Evolutionary conservation across 2,329 filamentous ascomycete species (phyloP).

Genomic region (Fusarium heterosporum): DNA sequence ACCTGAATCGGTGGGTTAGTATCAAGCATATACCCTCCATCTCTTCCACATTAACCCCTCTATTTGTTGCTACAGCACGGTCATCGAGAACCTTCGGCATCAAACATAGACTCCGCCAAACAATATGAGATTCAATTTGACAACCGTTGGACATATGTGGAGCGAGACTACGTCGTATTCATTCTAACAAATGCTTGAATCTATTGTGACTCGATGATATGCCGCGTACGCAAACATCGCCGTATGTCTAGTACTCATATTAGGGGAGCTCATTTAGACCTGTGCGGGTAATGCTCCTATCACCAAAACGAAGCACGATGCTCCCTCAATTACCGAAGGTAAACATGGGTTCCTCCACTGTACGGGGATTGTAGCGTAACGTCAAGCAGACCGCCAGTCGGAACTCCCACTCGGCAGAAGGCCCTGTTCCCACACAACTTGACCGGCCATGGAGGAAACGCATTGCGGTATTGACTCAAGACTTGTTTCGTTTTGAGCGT

Average conservation of each 20-base stretch:
- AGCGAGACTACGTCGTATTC: not conserved
- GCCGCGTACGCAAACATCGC: slow-evolving; percentile 2
- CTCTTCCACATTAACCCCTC: slow-evolving; percentile 4
- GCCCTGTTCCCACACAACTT: slow-evolving; percentile 28
- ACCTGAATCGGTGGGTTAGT: slow-evolving; percentile 17
- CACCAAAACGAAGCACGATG: slow-evolving; percentile 13
- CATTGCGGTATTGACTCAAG: slow-evolving; percentile 13
- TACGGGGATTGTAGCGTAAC: slow-evolving; percentile 27
- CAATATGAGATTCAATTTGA: slow-evolving; percentile 7
- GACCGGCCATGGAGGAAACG: slow-evolving; percentile 4
- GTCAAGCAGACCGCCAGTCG: slow-evolving; percentile 40
- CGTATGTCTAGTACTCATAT: slow-evolving; percentile 16
- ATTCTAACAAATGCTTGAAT: slow-evolving; percentile 1
- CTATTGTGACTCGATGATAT: slow-evolving; percentile 3
- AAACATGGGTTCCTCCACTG: slow-evolving; percentile 23
- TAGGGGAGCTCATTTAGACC: slow-evolving; percentile 12
- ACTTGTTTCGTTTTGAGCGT: slow-evolving; percentile 17
- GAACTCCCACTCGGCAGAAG: slow-evolving; percentile 36
- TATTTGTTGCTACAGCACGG: not conserved
- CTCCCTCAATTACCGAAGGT: slow-evolving; percentile 28
- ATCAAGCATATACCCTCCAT: slow-evolving; percentile 27
- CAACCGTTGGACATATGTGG: slow-evolving; percentile 10
- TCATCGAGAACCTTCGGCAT: slow-evolving; percentile 15
- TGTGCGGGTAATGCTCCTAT: slow-evolving; percentile 30
- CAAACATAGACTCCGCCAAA: slow-evolving; percentile 18